Conservation (phyloP, 257 asterid genomes). For the Sherardia arvensis region DNA sequence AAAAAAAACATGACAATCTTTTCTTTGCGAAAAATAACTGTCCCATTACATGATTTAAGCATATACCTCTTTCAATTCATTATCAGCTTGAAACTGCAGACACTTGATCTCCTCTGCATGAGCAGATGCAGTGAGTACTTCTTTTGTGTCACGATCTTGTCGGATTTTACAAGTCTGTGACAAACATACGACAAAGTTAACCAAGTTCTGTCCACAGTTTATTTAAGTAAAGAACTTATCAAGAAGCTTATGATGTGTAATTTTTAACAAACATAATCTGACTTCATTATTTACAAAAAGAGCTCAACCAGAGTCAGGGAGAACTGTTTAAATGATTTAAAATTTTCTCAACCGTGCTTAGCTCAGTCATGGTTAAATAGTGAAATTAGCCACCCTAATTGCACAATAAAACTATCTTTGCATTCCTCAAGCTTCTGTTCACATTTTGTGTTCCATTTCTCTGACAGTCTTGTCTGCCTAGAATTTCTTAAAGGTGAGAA, state of each 20-base stretch:
- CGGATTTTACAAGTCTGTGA: constrained; percentile 55
- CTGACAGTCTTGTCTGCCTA: constrained; percentile 63
- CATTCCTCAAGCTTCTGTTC: constrained; percentile 53
- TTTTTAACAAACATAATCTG: background rate
- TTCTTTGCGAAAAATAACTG: constrained; percentile 5
- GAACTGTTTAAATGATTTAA: background rate
- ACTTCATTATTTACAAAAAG: background rate
- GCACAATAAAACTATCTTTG: constrained; percentile 19
- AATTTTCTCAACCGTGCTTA: background rate
- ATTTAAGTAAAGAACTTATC: background rate
- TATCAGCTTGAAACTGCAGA: constrained; percentile 60
- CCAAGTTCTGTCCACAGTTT: constrained; percentile 14
- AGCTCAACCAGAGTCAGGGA: background rate
- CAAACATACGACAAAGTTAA: constrained; percentile 15
- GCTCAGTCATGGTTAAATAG: background rate
- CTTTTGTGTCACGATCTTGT: constrained; percentile 52
- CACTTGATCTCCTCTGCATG: constrained; percentile 69
- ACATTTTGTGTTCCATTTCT: constrained; percentile 52
- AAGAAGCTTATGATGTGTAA: constrained; percentile 1
- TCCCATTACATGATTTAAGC: background rate
- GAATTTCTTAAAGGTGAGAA: constrained; percentile 20
- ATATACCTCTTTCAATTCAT: constrained; percentile 70
- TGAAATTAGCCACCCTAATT: background rate
- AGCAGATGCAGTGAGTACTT: constrained; percentile 42
- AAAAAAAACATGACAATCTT: no score